Evolutionary conservation across 352 stramenopile species (phyloP).

Genomic region (Aphanomyces astaci): DNA sequence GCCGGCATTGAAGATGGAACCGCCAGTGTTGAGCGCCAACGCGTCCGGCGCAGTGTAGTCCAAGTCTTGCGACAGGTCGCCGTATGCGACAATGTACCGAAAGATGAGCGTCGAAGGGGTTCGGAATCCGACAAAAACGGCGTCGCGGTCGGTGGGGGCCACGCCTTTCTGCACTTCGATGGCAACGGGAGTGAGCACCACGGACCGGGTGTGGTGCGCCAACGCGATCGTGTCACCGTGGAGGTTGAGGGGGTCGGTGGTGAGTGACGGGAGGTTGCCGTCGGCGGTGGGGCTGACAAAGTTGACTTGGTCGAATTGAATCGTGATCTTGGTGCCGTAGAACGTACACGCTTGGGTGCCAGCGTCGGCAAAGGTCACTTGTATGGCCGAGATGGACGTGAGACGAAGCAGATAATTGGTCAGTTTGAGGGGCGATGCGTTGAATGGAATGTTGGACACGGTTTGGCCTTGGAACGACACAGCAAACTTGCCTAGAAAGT

Average conservation of each 20-base stretch:
- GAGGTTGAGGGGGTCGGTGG: slow-evolving; percentile 39
- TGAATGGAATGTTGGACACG: slow-evolving; percentile 59
- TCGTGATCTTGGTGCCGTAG: slow-evolving; percentile 69
- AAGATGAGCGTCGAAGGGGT: slow-evolving; percentile 46
- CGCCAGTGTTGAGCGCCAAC: slow-evolving; percentile 27
- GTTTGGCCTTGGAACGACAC: slow-evolving; percentile 44
- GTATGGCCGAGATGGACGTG: slow-evolving; percentile 51
- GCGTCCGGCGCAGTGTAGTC: slow-evolving; percentile 68
- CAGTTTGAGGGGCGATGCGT: slow-evolving; percentile 41
- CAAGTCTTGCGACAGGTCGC: slow-evolving; percentile 46
- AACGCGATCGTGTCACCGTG: slow-evolving; percentile 37
- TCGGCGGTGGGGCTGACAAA: slow-evolving; percentile 36
- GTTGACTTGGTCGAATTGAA: slow-evolving; percentile 75
- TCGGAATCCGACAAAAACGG: slow-evolving; percentile 29
- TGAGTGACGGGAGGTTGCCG: slow-evolving; percentile 57
- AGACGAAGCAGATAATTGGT: slow-evolving; percentile 46
- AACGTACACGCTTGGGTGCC: slow-evolving; percentile 59
- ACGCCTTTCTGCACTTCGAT: slow-evolving; percentile 62
- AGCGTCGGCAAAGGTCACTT: slow-evolving; percentile 50
- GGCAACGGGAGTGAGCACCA: slow-evolving; percentile 36
- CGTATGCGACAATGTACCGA: slow-evolving; percentile 45
- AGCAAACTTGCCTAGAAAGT: slow-evolving; percentile 42
- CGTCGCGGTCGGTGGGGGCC: slow-evolving; percentile 33
- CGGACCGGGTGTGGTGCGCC: slow-evolving; percentile 39
- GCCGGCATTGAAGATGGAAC: slow-evolving; percentile 38